Conservation (phyloP, 2,329 filamentous ascomycete genomes). For the Pyrenophora teres region DNA sequence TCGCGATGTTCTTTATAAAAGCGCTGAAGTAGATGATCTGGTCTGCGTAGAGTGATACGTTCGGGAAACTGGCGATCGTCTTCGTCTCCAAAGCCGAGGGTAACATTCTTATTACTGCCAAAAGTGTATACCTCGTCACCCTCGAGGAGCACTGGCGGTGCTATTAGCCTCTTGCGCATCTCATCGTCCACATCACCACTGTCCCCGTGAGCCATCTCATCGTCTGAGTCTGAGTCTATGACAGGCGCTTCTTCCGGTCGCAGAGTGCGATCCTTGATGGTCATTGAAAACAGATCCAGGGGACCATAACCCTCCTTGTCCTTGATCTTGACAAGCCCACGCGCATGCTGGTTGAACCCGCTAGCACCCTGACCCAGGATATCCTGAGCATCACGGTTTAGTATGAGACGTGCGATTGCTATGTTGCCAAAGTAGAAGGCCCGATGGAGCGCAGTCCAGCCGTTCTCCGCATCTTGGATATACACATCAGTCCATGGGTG, state of each 20-base stretch:
- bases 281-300: conserved; percentile 88
- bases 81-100: conserved; percentile 90
- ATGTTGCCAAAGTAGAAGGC: conserved; percentile 90
- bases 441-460: conserved; percentile 93
- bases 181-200: conserved; percentile 51
- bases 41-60: conserved; percentile 74
- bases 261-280: conserved; percentile 77
- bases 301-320: conserved; percentile 94
- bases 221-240: conserved; percentile 58
- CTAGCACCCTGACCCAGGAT: conserved; percentile 64
- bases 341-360: conserved; percentile 64
- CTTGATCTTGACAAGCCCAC: conserved; percentile 88
- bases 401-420: conserved; percentile 78
- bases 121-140: conserved; percentile 93
- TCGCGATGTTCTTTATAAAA: conserved; percentile 73
- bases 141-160: conserved; percentile 48
- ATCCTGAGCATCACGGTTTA: conserved; percentile 76
- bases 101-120: conserved; percentile 94
- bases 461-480: conserved; percentile 84
- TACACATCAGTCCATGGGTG: conserved; percentile 86
- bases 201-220: conserved; percentile 51
- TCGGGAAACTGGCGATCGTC: conserved; percentile 95
- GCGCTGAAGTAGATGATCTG: conserved; percentile 73
- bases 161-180: conserved; percentile 30
- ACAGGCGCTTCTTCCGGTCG: conserved; percentile 44